These are phyloP conservation scores for Gossypium schwendimanii DNA, from an alignment of 441 rosid genomes.

Conservation along the genomic window DNA sequence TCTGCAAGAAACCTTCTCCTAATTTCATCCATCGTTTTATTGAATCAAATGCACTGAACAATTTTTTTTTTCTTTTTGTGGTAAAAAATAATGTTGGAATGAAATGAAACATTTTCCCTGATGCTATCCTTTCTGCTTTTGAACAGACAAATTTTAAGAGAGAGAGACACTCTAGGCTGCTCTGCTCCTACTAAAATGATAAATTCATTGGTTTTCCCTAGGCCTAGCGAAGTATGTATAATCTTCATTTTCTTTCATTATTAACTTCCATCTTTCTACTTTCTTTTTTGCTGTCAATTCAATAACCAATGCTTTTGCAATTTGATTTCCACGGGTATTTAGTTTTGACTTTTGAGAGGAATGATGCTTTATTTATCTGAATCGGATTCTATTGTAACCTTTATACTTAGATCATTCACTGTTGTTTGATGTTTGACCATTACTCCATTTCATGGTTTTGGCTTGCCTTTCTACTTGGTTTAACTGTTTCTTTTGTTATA, in stretches of 20 bases:
- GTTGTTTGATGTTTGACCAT: not conserved
- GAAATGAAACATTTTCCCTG: not conserved
- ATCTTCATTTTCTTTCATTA: not conserved
- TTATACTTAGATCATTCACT: not conserved
- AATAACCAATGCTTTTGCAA: not conserved
- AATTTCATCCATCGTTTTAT: not conserved
- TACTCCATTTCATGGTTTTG: not conserved
- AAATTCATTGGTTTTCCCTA: not conserved
- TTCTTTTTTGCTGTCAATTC: not conserved
- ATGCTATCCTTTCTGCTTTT: not conserved
- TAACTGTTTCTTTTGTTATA: not conserved
- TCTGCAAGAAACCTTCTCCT: not conserved
- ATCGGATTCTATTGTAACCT: not conserved
- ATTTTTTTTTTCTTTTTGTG: not conserved
- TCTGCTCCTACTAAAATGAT: not conserved
- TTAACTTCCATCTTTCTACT: not conserved
- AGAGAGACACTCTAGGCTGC: not conserved
- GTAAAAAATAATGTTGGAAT: not conserved
- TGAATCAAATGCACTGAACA: not conserved
- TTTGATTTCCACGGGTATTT: not conserved
- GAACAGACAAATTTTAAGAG: conserved; percentile 5
- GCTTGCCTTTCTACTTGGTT: not conserved
- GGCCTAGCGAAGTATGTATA: conserved; percentile 5
- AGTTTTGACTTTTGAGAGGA: not conserved
- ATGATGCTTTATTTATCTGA: not conserved